phyloP scores from a whole-genome alignment of 148 eudicot genomes.

The Spergularia marina region DNA sequence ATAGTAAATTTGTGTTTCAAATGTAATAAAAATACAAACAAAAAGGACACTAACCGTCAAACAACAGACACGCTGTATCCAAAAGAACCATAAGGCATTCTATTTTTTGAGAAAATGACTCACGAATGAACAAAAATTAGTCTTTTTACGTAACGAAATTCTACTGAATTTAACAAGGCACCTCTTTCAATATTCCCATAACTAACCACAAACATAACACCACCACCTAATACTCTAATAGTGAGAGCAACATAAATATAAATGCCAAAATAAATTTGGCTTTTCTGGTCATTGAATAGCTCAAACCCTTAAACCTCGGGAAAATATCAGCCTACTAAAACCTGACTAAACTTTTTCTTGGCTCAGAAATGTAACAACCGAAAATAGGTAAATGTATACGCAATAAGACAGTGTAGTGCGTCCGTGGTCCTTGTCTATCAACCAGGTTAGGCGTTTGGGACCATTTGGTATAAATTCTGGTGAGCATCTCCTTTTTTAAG shows the following conservation, averaged over 20 bases:
- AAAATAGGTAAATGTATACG: neutral
- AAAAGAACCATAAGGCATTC: no score
- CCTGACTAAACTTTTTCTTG: neutral
- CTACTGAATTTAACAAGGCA: no score
- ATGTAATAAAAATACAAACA: no score
- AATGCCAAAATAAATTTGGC: neutral
- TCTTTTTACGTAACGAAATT: no score
- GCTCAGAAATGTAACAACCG: neutral
- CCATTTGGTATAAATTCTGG: neutral
- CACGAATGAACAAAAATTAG: no score
- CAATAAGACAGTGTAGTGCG: neutral
- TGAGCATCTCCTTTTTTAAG: conserved; percentile 6
- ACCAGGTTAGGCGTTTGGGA: neutral
- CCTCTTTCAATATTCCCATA: no score
- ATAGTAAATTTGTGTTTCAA: no score
- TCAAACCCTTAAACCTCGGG: conserved; percentile 16
- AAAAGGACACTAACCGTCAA: no score
- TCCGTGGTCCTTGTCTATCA: conserved; percentile 10
- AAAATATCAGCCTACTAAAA: conserved; percentile 9
- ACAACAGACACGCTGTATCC: no score
- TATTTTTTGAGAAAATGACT: no score
- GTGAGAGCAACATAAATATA: neutral
- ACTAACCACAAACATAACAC: no score
- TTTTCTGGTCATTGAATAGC: conserved; percentile 3
- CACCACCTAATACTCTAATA: no score